These are phyloP conservation scores for Dothistroma septosporum DNA, from an alignment of 2,329 filamentous ascomycete species.

Conservation along the genomic window DNA sequence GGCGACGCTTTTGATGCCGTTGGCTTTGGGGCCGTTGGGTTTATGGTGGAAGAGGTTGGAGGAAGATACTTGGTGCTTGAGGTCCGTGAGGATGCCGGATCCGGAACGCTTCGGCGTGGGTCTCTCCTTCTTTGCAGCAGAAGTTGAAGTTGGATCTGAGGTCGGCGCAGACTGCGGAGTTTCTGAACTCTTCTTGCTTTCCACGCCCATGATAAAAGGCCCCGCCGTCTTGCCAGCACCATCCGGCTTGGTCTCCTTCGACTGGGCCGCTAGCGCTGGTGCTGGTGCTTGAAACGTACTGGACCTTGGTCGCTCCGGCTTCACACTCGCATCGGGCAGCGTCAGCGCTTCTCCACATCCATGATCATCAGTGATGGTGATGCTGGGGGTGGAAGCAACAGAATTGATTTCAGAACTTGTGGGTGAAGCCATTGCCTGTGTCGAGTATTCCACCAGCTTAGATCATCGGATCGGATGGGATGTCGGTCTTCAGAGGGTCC, in stretches of 20 bases:
- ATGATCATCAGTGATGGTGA: conserved; percentile 8
- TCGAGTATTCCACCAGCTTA: background rate
- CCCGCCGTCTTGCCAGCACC: background rate
- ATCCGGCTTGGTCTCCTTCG: background rate
- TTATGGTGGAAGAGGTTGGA: conserved; percentile 1
- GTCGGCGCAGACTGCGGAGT: background rate
- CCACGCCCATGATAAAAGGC: background rate
- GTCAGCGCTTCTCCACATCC: background rate
- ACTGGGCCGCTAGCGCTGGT: too few species aligned
- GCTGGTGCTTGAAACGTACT: background rate
- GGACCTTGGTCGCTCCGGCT: conserved; percentile 1
- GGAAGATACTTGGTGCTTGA: conserved; percentile 1
- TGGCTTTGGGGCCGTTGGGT: background rate
- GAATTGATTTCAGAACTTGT: background rate
- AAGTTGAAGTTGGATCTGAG: background rate
- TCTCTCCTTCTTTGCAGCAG: background rate
- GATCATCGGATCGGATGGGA: background rate
- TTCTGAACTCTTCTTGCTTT: background rate
- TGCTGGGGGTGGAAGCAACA: conserved; percentile 3
- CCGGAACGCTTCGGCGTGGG: background rate
- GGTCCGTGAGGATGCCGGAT: conserved; percentile 3
- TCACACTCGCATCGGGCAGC: background rate
- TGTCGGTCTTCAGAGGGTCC: background rate
- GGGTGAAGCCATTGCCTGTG: conserved; percentile 1
- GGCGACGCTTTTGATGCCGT: background rate